These are phyloP conservation scores for Candida labiduridarum DNA, from an alignment of 1,139 yeast genomes.

Conservation along the genomic window DNA sequence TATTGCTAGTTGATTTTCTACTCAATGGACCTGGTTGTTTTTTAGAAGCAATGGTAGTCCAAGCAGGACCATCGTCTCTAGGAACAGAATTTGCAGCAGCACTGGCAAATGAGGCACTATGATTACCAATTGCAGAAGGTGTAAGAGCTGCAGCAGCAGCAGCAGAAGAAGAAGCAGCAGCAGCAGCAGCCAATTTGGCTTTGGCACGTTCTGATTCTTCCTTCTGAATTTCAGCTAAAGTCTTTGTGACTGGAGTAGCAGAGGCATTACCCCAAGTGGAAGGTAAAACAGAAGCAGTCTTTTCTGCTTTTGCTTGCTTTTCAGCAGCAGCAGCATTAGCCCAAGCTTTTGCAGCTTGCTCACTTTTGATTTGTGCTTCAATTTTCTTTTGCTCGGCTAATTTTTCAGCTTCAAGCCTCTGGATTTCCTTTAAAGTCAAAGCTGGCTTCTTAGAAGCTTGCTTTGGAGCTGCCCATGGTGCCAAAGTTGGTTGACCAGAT, in stretches of 20 bases:
- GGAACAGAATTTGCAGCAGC: slow-evolving; percentile 30
- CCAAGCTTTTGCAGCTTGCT: slow-evolving; percentile 28
- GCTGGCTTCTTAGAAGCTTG: slow-evolving; percentile 39
- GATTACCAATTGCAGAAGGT: background rate
- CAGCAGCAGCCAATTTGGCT: slow-evolving; percentile 23
- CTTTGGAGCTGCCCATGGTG: slow-evolving; percentile 20
- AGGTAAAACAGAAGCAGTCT: slow-evolving; percentile 38
- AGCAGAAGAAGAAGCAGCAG: slow-evolving; percentile 13
- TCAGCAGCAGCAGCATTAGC: slow-evolving; percentile 28
- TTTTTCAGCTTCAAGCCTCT: slow-evolving; percentile 64
- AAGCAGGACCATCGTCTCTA: slow-evolving; percentile 35
- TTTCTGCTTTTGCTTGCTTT: slow-evolving; percentile 24
- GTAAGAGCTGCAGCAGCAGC: background rate
- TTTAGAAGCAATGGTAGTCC: slow-evolving; percentile 46
- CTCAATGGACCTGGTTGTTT: slow-evolving; percentile 24
- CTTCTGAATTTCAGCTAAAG: slow-evolving; percentile 49
- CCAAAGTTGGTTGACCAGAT: slow-evolving; percentile 22
- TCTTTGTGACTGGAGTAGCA: slow-evolving; percentile 25
- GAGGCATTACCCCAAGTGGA: slow-evolving; percentile 54
- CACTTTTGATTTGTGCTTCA: slow-evolving; percentile 34
- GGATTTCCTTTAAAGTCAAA: slow-evolving; percentile 71
- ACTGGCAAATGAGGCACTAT: slow-evolving; percentile 32
- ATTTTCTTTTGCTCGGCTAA: slow-evolving; percentile 39
- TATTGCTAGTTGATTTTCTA: slow-evolving; percentile 21
- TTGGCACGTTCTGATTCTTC: slow-evolving; percentile 47